Conservation (phyloP, 352 stramenopile species). For the Phytophthora niederhauseri region DNA sequence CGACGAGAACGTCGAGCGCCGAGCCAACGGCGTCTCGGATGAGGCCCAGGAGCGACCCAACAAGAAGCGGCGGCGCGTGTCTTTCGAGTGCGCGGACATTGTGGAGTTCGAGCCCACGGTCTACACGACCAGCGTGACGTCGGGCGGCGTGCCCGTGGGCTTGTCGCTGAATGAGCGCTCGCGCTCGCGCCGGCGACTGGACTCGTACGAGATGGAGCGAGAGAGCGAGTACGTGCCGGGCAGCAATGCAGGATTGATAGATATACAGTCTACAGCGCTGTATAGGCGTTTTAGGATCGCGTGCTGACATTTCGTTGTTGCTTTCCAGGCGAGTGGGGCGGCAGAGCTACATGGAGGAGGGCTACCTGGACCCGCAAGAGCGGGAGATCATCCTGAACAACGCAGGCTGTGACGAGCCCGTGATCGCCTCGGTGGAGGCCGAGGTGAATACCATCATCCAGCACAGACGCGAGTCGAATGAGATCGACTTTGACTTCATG, state of each 20-base stretch:
- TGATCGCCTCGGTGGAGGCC: constrained; percentile 75
- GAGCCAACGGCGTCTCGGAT: constrained; percentile 19
- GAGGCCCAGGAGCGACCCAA: constrained; percentile 35
- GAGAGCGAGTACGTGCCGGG: constrained; percentile 57
- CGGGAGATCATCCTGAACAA: constrained; percentile 79
- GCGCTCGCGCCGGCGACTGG: constrained; percentile 69
- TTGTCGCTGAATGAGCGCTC: constrained; percentile 82
- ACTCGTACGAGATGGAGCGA: constrained; percentile 83
- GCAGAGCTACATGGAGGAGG: constrained; percentile 89
- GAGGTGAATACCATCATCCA: constrained; percentile 87
- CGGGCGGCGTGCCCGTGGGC: constrained; percentile 73
- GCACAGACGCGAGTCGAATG: constrained; percentile 81
- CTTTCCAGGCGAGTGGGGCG: constrained; percentile 55
- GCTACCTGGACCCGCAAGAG: constrained; percentile 80
- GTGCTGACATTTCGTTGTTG: constrained; percentile 2
- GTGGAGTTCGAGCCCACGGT: constrained; percentile 87
- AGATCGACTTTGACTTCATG: constrained; percentile 83
- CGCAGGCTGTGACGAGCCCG: constrained; percentile 72
- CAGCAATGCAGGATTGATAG: not conserved
- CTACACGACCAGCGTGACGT: constrained; percentile 84
- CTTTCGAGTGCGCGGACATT: constrained; percentile 83
- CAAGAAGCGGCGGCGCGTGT: constrained; percentile 74
- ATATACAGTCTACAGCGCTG: not conserved
- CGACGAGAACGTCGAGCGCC: constrained; percentile 33
- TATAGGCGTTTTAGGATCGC: constrained; percentile 1